Evolutionary conservation across 305 asterid species (phyloP), one percentile per base, ranked within the genome.

Genomic region (Rubia tinctorum): DNA sequence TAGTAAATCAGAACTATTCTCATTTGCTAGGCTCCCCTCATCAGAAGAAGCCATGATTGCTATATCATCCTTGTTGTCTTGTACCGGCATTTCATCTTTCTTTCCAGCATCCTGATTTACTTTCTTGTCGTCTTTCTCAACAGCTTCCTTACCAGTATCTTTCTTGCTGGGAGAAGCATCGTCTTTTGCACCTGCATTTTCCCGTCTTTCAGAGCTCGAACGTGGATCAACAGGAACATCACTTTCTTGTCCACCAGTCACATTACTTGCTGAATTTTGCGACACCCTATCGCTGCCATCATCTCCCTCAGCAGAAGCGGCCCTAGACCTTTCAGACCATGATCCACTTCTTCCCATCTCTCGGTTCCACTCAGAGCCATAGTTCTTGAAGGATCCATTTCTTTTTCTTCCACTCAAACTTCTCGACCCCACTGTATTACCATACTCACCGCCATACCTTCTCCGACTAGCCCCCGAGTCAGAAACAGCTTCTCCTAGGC

Each of bases 321-420:
- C 77, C 80, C 84, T 88, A 63, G 82, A 76, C 79, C 76, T 87
- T 67, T 83, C 95, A 58, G 82, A 80, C 88, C 79, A 86, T 14
- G 90, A 82, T 79, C 85, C 92, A 72, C 84, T 87, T 82, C 86
- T 87, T 77, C 83, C 91, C 66, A 76, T 75, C 62, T 86, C 98
- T 75, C 73, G 85, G 71, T 79, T 81, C 82, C 60, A 74, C 60
- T 90, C 97, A 22, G 84, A 79, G 63, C 88, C 90, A 76, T 82
- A 78, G 82, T 71, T 81, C 76, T 79, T 88, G 12, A 79, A 78
- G 30, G 90, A 76, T 66, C 85, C 93, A 37, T 63, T 78, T 86
- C 91, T 85, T 80, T 85, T 86, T 81, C 90, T 85, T 80, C 85
- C 96, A 79, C 92, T 81, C 42, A 71, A 74, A 69, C 66, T 81